Evolutionary conservation across 345 rosid genomes (phyloP), one percentile per base, ranked within the genome.

Genomic region (Alliaria petiolata): DNA sequence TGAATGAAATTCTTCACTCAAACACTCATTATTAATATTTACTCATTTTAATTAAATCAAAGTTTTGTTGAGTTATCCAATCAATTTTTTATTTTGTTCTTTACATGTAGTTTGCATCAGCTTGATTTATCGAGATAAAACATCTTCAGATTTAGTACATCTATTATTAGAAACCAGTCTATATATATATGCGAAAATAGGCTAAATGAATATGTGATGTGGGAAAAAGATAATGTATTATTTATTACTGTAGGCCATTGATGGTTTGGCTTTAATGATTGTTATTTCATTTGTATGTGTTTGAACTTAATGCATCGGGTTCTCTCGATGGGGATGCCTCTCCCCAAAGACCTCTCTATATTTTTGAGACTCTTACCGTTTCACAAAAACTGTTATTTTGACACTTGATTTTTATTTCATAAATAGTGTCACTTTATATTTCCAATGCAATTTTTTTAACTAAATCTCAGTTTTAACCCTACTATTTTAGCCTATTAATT

Each of bases 301-400:
- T 74, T 42, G 82, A 82, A 80, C 78, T 85, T 72, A 87, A 84
- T 82, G 90, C 87, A 8, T 74, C 68, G 78, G 60, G 65, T 76
- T 80, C 74, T 77, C 78, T 79, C 80, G 72, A 85, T 16, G 82
- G 68, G 83, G 76, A 84, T 85, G 90, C 85, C 66, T 83, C 83
- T 79, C 86, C 73, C 61, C 35, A 76, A 50, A 63, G 79, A 46
- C 81, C 77, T 66, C 71, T 74, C 62, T 38, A 49, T n/a, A n/a
- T n/a, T n/a, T n/a, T n/a, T n/a, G n/a, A n/a, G n/a, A n/a, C n/a
- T n/a, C n/a, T n/a, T n/a, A n/a, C n/a, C n/a, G n/a, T n/a, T n/a
- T n/a, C n/a, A n/a, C n/a, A n/a, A n/a, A n/a, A n/a, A n/a, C n/a
- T n/a, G n/a, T n/a, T n/a, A n/a, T n/a, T n/a, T n/a, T n/a, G n/a